Base-by-base conservation (phyloP, 2,329 filamentous ascomycete species). In the Fusarium guadeloupense region DNA sequence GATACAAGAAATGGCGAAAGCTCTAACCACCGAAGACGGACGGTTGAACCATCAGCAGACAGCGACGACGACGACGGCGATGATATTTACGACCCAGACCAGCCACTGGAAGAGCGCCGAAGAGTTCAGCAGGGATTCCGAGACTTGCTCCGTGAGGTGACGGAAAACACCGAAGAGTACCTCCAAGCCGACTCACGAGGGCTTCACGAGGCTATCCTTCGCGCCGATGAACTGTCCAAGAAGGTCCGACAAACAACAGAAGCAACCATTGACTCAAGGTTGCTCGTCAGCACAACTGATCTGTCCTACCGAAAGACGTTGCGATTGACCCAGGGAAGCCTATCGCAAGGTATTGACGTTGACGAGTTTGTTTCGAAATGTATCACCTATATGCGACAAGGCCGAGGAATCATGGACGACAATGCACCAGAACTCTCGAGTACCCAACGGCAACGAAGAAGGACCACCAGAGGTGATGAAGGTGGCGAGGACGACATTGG, bases 321-420 rank as follows among this genome's bases (percentile, higher is more conserved):
- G 37, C 87, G 89, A 45, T 82, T 96, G 21, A 87, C 89, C 2
- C 81, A 92, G 25, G 93, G 93, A 7, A 89, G 89, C 67, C 79
- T 84, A 3, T 85, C 86, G 4, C 87, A 89, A 44, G 92, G 93
- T 8, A 79, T 99, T 19, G 93, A 98, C 70, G 83, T 96, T 0
- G 93, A 98, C 59, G 91, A 97, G 68, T 96, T 98, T 70, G 86
- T 98, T 13, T 90, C 91, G 1, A 96, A 96, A 75, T 94, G 90
- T 74, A 92, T 96, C 56, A 85, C 85, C 4, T 98, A 91, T 72
- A 97, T 98, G 92, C 87, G 86, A 19, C 82, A 85, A 30, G 89
- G 86, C 4, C 79, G 83, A 8, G 83, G 83, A 10, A 83, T 85
- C 20, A 76, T 77, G 13, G 79, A 84, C 42, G 80, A 83, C 33